Conservation (phyloP, 805 yeast species). For the Zygosaccharomyces bisporus region DNA sequence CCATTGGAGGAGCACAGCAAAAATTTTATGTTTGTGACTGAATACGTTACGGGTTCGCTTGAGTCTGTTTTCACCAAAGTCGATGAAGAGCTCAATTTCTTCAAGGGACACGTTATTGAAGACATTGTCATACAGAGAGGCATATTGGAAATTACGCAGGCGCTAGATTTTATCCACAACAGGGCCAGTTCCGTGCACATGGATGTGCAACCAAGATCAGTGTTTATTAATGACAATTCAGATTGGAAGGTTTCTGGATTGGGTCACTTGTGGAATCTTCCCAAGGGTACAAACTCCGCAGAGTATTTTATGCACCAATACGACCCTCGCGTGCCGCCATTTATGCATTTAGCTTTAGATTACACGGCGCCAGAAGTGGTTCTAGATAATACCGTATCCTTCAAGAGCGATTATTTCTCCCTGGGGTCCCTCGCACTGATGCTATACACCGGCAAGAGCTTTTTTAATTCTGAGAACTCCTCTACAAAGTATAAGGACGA, state of each 20-base stretch:
- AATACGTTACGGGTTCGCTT: slow-evolving; percentile 61
- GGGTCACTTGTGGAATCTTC: slow-evolving; percentile 44
- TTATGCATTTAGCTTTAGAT: slow-evolving; percentile 65
- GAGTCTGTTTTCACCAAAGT: slow-evolving; percentile 39
- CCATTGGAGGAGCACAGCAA: slow-evolving; percentile 83
- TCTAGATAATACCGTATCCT: slow-evolving; percentile 56
- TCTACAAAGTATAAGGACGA: slow-evolving; percentile 59
- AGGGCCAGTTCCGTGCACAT: slow-evolving; percentile 71
- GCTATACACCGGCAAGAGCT: slow-evolving; percentile 53
- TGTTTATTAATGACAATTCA: slow-evolving; percentile 74
- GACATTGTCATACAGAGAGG: slow-evolving; percentile 80
- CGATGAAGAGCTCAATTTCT: slow-evolving; percentile 28
- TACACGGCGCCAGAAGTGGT: slow-evolving; percentile 84
- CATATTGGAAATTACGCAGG: slow-evolving; percentile 69
- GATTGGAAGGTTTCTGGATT: slow-evolving; percentile 94
- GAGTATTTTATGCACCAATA: slow-evolving; percentile 66
- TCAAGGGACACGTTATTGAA: slow-evolving; percentile 51
- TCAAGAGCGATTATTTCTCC: slow-evolving; percentile 78
- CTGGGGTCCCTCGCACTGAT: slow-evolving; percentile 73
- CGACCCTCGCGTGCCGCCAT: slow-evolving; percentile 71
- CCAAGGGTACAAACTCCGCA: slow-evolving; percentile 48
- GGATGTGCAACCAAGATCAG: slow-evolving; percentile 71
- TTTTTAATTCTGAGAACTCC: slow-evolving; percentile 52
- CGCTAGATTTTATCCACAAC: slow-evolving; percentile 76
- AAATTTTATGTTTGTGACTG: slow-evolving; percentile 79